Percentiles rank a stretch among this genome's conserved stretches.
These are phyloP conservation scores for Aspergillus clavatus DNA, from an alignment of 2,329 filamentous ascomycete genomes.

Conservation along the genomic window DNA sequence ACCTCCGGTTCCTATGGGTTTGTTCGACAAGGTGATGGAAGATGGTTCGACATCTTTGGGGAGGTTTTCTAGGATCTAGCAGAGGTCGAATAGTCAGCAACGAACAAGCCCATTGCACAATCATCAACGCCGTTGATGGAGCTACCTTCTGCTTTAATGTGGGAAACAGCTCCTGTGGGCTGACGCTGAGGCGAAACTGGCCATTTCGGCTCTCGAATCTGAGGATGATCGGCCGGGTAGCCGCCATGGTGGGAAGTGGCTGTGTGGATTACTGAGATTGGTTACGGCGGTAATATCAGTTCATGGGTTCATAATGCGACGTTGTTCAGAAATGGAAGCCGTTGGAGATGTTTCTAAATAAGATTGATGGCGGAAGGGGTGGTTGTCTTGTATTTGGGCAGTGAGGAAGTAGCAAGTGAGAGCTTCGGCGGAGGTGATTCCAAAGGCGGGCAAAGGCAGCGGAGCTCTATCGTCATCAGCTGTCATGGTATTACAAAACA, in stretches of 20 bases:
- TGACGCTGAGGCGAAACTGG: conserved; percentile 78
- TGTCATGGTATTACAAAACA: conserved; percentile 6
- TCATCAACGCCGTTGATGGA: not conserved
- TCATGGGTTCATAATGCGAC: conserved; percentile 4
- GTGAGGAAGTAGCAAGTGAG: conserved; percentile 2
- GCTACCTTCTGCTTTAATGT: conserved; percentile 47
- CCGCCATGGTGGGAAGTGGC: conserved; percentile 23
- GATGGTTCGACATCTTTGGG: conserved; percentile 51
- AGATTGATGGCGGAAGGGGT: not conserved
- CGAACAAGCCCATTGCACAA: not conserved
- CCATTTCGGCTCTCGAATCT: conserved; percentile 88
- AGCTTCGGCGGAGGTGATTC: not conserved
- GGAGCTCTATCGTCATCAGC: conserved; percentile 25
- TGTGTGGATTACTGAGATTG: not conserved
- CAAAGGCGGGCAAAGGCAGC: conserved; percentile 8
- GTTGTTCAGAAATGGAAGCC: not conserved
- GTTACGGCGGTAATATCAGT: not conserved
- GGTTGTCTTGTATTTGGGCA: not conserved
- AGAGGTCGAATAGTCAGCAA: conserved; percentile 7
- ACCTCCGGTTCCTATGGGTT: conserved; percentile 52
- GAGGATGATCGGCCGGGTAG: conserved; percentile 63
- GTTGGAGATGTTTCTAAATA: not conserved
- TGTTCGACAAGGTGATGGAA: conserved; percentile 56
- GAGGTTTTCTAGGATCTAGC: conserved; percentile 55
- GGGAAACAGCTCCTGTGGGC: conserved; percentile 67